Percentiles rank a stretch among this genome's conserved stretches.
Conservation (phyloP, 1,139 yeast genomes). For the Blastobotrys capitulatus region DNA sequence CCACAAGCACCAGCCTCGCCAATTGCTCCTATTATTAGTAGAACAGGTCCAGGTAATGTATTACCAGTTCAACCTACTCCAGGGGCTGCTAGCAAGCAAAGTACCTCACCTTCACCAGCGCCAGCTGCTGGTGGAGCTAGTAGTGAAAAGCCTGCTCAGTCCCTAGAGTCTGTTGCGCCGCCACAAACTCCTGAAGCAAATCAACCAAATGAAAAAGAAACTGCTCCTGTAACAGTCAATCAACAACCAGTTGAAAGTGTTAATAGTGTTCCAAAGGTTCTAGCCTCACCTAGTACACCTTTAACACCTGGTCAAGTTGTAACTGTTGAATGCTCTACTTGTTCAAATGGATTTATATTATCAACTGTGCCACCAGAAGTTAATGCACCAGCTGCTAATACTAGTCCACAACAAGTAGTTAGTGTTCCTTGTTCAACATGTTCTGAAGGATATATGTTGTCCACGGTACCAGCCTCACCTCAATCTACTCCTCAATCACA, state of each 20-base stretch:
- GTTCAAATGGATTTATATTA: neutral
- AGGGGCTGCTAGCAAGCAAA: neutral
- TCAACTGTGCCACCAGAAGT: neutral
- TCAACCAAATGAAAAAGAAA: too few relatives aligned
- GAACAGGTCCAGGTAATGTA: neutral
- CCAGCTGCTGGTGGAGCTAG: neutral
- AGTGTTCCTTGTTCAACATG: conserved; percentile 4
- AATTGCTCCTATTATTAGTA: conserved; percentile 6
- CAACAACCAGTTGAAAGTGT: too few relatives aligned
- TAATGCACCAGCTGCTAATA: neutral
- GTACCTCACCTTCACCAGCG: neutral
- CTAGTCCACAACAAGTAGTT: neutral
- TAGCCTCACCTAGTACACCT: neutral
- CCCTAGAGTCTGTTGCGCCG: too few relatives aligned
- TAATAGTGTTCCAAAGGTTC: neutral
- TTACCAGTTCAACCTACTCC: neutral
- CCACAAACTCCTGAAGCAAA: too few relatives aligned
- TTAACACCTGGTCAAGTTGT: neutral
- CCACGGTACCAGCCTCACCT: neutral
- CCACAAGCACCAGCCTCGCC: conserved; percentile 5
- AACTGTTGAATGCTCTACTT: neutral
- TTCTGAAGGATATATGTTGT: neutral
- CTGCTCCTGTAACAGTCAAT: too few relatives aligned
- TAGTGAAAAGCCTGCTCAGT: neutral
- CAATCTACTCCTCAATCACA: too few relatives aligned